These are phyloP conservation scores for Pseudocercospora crystallina DNA, from an alignment of 2,329 filamentous ascomycete species.

Conservation along the genomic window DNA sequence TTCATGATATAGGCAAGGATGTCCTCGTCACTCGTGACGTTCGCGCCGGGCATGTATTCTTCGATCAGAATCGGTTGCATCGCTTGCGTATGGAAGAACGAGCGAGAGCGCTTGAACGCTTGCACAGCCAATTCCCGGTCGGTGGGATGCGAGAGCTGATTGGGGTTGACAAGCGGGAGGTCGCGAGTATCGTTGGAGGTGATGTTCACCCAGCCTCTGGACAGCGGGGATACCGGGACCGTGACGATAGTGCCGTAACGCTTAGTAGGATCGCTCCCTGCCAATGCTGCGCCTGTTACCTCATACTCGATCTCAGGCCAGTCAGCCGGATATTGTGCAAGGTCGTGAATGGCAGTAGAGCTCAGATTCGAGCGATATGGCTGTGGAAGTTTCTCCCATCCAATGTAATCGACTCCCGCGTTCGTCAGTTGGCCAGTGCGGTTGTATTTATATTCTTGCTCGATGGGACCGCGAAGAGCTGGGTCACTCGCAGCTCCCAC, in stretches of 20 bases:
- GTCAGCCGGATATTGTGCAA: constrained; percentile 8
- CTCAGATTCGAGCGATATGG: constrained; percentile 2
- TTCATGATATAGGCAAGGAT: constrained; percentile 20
- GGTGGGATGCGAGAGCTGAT: constrained; percentile 35
- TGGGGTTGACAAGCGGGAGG: constrained; percentile 26
- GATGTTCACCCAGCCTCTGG: constrained; percentile 18
- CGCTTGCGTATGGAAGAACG: constrained; percentile 28
- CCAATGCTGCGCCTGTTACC: constrained; percentile 11
- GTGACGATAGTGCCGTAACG: constrained; percentile 33
- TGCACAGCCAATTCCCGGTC: constrained; percentile 38
- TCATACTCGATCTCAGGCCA: constrained; percentile 21
- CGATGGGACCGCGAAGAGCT: constrained; percentile 1
- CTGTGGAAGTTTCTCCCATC: constrained; percentile 14
- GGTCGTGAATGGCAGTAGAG: not conserved
- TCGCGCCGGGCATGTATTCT: constrained; percentile 22
- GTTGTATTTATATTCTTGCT: constrained; percentile 17
- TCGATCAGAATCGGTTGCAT: constrained; percentile 26
- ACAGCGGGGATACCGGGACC: constrained; percentile 32
- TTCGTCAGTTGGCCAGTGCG: constrained; percentile 21
- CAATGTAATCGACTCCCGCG: constrained; percentile 8
- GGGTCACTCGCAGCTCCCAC: constrained; percentile 7
- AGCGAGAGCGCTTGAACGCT: constrained; percentile 35
- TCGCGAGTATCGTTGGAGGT: constrained; percentile 10
- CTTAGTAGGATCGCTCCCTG: constrained; percentile 25
- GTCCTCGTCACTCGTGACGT: constrained; percentile 19